A percentile compares a stretch with the other conserved stretches of the same genome.
These are phyloP conservation scores for Dictyostelium firmibasis DNA, from an alignment of 78 protist species.

Conservation along the genomic window DNA sequence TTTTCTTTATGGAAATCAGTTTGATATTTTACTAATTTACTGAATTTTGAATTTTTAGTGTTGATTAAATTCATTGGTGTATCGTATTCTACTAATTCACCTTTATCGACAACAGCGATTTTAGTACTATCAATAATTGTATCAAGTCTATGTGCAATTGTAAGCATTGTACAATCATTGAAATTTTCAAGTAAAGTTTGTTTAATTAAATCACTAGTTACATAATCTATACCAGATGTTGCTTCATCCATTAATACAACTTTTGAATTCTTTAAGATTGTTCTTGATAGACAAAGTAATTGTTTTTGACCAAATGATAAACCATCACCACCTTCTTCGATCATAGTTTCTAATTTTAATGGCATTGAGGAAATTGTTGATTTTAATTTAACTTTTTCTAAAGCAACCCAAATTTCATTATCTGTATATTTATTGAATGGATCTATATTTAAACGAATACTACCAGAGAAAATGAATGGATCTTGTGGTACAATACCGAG, in stretches of 20 bases:
- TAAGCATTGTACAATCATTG: slow-evolving; percentile 84
- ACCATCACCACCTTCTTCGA: slow-evolving; percentile 80
- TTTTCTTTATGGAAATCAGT: not conserved
- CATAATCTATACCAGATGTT: slow-evolving; percentile 91
- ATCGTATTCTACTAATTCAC: slow-evolving; percentile 72
- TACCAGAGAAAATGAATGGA: slow-evolving; percentile 90
- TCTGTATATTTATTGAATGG: slow-evolving; percentile 55
- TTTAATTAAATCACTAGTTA: slow-evolving; percentile 83
- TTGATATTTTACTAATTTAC: slow-evolving; percentile 1
- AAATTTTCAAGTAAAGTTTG: slow-evolving; percentile 67
- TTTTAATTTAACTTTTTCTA: slow-evolving; percentile 73
- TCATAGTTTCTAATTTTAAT: not conserved
- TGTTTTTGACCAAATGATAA: slow-evolving; percentile 93
- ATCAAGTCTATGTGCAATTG: slow-evolving; percentile 95
- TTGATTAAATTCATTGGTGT: slow-evolving; percentile 37
- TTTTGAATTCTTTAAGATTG: slow-evolving; percentile 87
- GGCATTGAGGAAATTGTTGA: slow-evolving; percentile 13
- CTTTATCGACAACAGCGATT: slow-evolving; percentile 73
- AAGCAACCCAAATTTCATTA: slow-evolving; percentile 66
- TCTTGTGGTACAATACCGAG: slow-evolving; percentile 94
- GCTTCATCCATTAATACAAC: slow-evolving; percentile 95
- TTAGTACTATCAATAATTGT: slow-evolving; percentile 92
- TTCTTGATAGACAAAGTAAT: slow-evolving; percentile 95
- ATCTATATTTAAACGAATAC: slow-evolving; percentile 45
- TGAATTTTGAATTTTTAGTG: not conserved